Evolutionary conservation across 139 green algal genomes (phyloP), one percentile per base, ranked within the genome.

Genomic region (Haematococcus sp.): DNA sequence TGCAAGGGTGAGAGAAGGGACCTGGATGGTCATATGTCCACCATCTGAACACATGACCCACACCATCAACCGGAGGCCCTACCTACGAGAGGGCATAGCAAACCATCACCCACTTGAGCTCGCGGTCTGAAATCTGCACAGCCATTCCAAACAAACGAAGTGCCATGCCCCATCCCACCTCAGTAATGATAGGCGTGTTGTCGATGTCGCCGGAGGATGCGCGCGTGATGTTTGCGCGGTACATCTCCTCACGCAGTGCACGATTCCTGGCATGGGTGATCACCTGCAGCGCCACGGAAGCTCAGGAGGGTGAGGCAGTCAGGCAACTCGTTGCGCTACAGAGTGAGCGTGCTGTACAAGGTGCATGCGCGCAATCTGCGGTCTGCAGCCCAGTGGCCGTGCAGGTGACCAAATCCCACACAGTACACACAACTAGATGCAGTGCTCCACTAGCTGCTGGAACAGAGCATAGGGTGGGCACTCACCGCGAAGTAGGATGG

Each of bases 181-280:
- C 75, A 9, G 97, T 84, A 68, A 98, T 98, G 80, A 97, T 83
- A 56, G 91, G 91, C 2, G 76, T 83, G 85, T 98, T 98, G 89
- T 98, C 95, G 3, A 77, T 59, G 15, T 95, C 89, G 22, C 92
- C 91, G 2, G 51, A 55, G 40, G 77, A 91, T 22, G 94, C 95
- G 19, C 90, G 81, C 0, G 88, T 96, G 59, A 98, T 86, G 86
- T 90, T 93, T n/a, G 71, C 60, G 19, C 58, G 33, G 91, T 98
- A 98, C 79, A 98, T 73, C 84, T 98, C 93, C 85, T 98, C 95
- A 7, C 95, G 78, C 71, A 98, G 85, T 11, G 76, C 76, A 17
- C 93, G 81, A 84, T 94, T 96, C 77, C 93, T 92, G 67, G 84
- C 85, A 80, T 98, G 94, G 25, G 82, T 89, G 73, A 97, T 86